Evolutionary conservation across 108 stramenopile genomes (phyloP), one percentile per base, ranked within the genome.

Genomic region (Conticribra guillardii): DNA sequence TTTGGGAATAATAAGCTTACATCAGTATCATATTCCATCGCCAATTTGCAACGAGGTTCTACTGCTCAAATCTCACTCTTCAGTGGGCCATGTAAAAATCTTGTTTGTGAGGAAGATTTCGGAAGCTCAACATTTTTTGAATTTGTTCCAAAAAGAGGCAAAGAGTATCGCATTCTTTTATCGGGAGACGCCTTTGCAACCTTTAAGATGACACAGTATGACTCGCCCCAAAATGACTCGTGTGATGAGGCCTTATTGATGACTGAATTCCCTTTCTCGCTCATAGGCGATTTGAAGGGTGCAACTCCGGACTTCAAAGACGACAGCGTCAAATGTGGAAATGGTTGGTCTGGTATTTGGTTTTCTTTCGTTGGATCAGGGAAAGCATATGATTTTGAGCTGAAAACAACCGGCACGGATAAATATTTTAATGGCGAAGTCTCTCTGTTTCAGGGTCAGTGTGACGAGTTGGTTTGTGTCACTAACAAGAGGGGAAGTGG

Each of bases 31-130:
- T 65, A 28, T 28, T 49, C 51, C 19, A 41, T 41, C 8, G 5
- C 37, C 5, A 41, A 41, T 41, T 11, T 41, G 11, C 30, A 29
- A 8, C 2, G 4, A 22, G 31, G 31, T 24, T 11, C 7, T 0
- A 29, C 23, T n/a, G 4, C 64, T 4, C 64, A 65, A n/a, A 29
- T 65, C 9, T 65, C 64, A 29, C 46, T 65, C 27, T 65, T 65
- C 21, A 53, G 64, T 37, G 64, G 64, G 14, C n/a, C 64, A 3
- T 65, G 64, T 19, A 48, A 37, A 17, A 53, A 27, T 23, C 22
- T 65, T 17, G 22, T 33, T 2, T 65, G 64, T 15, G 64, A 53
- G 33, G 26, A 7, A 4, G 29, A 65, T 33, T 52, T 32, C 49
- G 64, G 46, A 18, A 53, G 51, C 9, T 16, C 5, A 23, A n/a